Evolutionary conservation across 1,284 basidiomycete species (phyloP).

Genomic region (Papiliotrema laurentii): DNA sequence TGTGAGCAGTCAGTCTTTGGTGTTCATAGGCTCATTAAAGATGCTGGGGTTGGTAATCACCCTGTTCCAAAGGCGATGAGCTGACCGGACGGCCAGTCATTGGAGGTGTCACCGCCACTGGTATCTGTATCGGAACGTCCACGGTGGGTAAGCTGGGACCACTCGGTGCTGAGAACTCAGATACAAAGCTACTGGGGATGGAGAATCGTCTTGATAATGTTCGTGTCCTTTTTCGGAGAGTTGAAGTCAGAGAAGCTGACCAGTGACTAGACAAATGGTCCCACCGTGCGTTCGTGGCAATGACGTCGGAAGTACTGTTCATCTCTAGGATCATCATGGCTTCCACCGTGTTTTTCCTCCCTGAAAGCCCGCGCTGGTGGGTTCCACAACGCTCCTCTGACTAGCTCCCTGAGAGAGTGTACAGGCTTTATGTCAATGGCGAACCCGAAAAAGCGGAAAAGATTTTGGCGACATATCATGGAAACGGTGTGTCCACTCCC

Average conservation of each 20-base stretch:
- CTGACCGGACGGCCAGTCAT: too few species aligned
- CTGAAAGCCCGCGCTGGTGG: conserved; percentile 25
- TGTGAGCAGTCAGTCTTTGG: conserved; percentile 8
- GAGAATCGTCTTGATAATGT: too few species aligned
- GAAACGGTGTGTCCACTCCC: conserved; percentile 15
- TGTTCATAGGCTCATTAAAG: conserved; percentile 8
- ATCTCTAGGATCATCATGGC: conserved; percentile 11
- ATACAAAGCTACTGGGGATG: conserved; percentile 16
- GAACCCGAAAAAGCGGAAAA: conserved; percentile 12
- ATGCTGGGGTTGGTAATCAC: conserved; percentile 12
- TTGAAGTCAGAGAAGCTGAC: too few species aligned
- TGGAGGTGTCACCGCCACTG: conserved; percentile 12
- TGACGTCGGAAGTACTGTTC: background rate
- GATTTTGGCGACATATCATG: conserved; percentile 18
- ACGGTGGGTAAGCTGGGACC: background rate
- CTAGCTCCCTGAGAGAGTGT: too few species aligned
- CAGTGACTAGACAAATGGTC: conserved; percentile 13
- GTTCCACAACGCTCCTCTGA: background rate
- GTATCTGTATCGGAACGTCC: conserved; percentile 10
- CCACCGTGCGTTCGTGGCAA: conserved; percentile 13
- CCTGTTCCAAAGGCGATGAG: background rate
- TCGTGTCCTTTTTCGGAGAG: too few species aligned
- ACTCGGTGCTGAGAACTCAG: background rate
- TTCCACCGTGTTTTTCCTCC: conserved; percentile 13
- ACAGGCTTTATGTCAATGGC: conserved; percentile 22